These are phyloP conservation scores for Ophiostoma triangulosporum DNA, from an alignment of 2,329 filamentous ascomycete species.

Conservation along the genomic window DNA sequence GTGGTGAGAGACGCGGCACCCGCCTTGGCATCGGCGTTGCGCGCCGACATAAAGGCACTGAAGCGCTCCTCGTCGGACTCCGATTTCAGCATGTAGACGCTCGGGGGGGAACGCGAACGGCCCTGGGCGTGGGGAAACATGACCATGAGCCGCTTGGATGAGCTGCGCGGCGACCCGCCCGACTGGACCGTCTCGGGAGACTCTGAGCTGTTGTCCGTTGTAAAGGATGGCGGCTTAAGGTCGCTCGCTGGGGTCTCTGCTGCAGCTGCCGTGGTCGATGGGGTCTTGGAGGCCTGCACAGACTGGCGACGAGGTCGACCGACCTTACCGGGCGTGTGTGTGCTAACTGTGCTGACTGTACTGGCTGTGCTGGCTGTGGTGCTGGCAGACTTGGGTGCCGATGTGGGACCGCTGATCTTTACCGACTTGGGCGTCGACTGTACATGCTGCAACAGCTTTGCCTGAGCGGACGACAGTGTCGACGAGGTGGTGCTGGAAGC, in stretches of 20 bases:
- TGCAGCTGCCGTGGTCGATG: not conserved
- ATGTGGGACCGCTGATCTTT: not conserved
- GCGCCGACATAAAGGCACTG: conserved; percentile 3
- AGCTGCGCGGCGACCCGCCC: not conserved
- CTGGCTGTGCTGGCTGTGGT: not conserved
- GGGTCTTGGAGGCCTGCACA: not conserved
- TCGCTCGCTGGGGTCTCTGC: not conserved
- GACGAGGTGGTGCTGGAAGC: not conserved
- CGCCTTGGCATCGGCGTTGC: conserved; percentile 6
- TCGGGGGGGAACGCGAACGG: conserved; percentile 9
- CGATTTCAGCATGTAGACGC: conserved; percentile 5
- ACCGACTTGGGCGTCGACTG: not conserved
- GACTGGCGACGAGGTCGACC: conserved; percentile 6
- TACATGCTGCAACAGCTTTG: not conserved
- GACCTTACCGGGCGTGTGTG: conserved; percentile 1
- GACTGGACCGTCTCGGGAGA: not conserved
- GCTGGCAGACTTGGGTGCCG: not conserved
- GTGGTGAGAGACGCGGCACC: not conserved
- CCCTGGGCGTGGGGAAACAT: conserved; percentile 5
- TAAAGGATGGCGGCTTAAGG: not conserved
- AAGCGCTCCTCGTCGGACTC: conserved; percentile 10
- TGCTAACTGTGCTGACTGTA: not conserved
- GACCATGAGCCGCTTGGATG: conserved; percentile 9
- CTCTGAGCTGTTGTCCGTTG: conserved; percentile 1
- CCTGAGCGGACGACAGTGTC: not conserved